Evolutionary conservation across 2,329 filamentous ascomycete genomes (phyloP).

Genomic region (Lasiodiplodia hormozganensis): DNA sequence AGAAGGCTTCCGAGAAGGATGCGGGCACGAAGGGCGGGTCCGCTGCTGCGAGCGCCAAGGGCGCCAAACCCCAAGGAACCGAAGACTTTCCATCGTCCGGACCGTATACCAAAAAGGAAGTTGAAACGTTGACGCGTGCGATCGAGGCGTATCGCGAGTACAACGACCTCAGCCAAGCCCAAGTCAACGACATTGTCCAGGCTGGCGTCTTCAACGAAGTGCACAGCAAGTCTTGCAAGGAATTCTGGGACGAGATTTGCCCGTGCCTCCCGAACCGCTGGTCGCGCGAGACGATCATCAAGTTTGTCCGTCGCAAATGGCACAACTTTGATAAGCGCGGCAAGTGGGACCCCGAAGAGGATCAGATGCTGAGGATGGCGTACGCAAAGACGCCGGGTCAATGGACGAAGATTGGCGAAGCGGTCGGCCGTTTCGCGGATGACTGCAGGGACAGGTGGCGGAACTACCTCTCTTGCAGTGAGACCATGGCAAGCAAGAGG

Average conservation of each 20-base stretch:
- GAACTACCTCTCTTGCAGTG: conserved; percentile 68
- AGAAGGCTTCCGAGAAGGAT: conserved; percentile 8
- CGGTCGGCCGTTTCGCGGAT: conserved; percentile 66
- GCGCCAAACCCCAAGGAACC: conserved; percentile 1
- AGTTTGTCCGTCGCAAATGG: conserved; percentile 65
- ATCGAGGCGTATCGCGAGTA: conserved; percentile 35
- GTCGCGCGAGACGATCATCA: conserved; percentile 42
- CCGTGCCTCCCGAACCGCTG: conserved; percentile 44
- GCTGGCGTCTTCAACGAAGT: conserved; percentile 26
- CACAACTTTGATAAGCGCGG: conserved; percentile 70
- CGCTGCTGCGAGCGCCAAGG: background rate
- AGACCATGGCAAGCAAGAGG: conserved; percentile 57
- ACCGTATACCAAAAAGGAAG: conserved; percentile 33
- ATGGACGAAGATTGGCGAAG: conserved; percentile 68
- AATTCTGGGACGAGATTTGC: conserved; percentile 43
- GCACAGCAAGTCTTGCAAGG: conserved; percentile 27
- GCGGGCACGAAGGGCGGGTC: background rate
- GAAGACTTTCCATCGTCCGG: conserved; percentile 29
- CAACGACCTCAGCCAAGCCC: conserved; percentile 31
- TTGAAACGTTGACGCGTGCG: conserved; percentile 32
- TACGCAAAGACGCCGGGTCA: conserved; percentile 59
- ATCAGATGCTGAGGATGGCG: conserved; percentile 59
- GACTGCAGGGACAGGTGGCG: conserved; percentile 75
- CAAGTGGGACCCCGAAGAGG: conserved; percentile 65
- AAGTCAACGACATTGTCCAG: conserved; percentile 36